Conservation (phyloP, 352 stramenopile genomes). For the Phytophthora litchii region DNA sequence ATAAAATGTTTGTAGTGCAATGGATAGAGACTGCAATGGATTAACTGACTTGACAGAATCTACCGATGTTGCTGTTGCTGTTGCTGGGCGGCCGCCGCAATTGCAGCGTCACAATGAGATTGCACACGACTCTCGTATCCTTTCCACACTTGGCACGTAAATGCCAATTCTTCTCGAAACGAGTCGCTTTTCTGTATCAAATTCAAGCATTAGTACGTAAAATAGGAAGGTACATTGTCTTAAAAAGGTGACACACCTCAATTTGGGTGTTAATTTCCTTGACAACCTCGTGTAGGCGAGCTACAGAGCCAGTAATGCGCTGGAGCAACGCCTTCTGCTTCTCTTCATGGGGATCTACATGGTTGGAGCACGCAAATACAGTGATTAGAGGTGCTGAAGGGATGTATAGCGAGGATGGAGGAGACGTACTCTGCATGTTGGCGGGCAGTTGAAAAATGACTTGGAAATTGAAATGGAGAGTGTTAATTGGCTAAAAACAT, state of each 20-base stretch:
- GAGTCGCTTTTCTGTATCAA: conserved; percentile 75
- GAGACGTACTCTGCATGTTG: conserved; percentile 34
- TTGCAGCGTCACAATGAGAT: conserved; percentile 55
- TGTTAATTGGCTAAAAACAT: conserved; percentile 12
- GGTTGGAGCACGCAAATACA: background rate
- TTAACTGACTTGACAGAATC: background rate
- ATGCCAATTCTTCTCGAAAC: conserved; percentile 68
- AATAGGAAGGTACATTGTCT: background rate
- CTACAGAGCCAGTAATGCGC: conserved; percentile 78
- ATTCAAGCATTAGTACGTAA: background rate
- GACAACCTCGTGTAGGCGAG: conserved; percentile 78
- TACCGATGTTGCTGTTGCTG: conserved; percentile 15
- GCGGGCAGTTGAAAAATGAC: conserved; percentile 4
- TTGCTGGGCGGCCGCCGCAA: conserved; percentile 26
- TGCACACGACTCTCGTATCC: conserved; percentile 85
- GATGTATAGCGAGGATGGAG: background rate
- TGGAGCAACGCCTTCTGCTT: conserved; percentile 88
- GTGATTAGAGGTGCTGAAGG: conserved; percentile 2
- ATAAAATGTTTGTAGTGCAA: background rate
- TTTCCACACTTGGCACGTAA: conserved; percentile 85
- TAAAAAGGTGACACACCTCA: conserved; percentile 46
- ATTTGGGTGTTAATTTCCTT: conserved; percentile 89
- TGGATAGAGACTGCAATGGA: background rate
- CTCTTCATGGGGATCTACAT: conserved; percentile 80
- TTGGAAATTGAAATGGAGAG: conserved; percentile 1